Percentiles rank a stretch among this genome's conserved stretches.
Evolutionary conservation across 805 yeast genomes (phyloP).

Genomic region (Saturnispora serradocipensis): DNA sequence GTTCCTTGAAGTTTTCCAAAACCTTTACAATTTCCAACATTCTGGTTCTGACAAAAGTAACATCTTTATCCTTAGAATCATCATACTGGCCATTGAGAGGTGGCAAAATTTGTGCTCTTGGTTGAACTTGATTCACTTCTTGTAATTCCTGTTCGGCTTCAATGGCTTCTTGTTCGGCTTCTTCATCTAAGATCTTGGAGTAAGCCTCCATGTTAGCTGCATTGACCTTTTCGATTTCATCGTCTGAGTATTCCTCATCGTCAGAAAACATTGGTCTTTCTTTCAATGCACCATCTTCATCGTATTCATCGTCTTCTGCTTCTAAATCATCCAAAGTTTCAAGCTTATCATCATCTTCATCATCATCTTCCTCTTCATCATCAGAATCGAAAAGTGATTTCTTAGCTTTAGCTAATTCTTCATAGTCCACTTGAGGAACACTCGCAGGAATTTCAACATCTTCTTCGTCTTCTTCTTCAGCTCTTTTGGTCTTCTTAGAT

Average conservation of each 20-base stretch:
- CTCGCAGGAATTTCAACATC: slow-evolving; percentile 36
- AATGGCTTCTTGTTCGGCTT: slow-evolving; percentile 47
- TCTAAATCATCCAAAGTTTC: slow-evolving; percentile 20
- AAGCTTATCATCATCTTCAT: slow-evolving; percentile 33
- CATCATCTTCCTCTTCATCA: slow-evolving; percentile 45
- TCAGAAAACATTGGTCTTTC: slow-evolving; percentile 76
- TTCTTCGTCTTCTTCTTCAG: slow-evolving; percentile 21
- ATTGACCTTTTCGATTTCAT: slow-evolving; percentile 61
- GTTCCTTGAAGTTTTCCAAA: slow-evolving; percentile 74
- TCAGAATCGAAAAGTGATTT: slow-evolving; percentile 72
- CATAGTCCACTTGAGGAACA: slow-evolving; percentile 58
- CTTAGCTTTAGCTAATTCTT: slow-evolving; percentile 59
- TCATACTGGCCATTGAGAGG: slow-evolving; percentile 52
- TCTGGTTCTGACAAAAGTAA: slow-evolving; percentile 79
- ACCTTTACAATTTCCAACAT: slow-evolving; percentile 94
- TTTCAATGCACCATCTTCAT: slow-evolving; percentile 46
- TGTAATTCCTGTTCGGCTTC: slow-evolving; percentile 55
- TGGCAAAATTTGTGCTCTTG: slow-evolving; percentile 73
- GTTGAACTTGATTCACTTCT: slow-evolving; percentile 50
- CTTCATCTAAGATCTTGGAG: slow-evolving; percentile 56
- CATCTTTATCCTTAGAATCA: slow-evolving; percentile 37
- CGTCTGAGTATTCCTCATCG: slow-evolving; percentile 51
- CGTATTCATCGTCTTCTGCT: slow-evolving; percentile 26
- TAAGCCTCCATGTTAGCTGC: slow-evolving; percentile 79
- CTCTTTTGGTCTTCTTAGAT: slow-evolving; percentile 15